Evolutionary conservation across 1,284 basidiomycete genomes (phyloP).

Genomic region (Ustilago curta): DNA sequence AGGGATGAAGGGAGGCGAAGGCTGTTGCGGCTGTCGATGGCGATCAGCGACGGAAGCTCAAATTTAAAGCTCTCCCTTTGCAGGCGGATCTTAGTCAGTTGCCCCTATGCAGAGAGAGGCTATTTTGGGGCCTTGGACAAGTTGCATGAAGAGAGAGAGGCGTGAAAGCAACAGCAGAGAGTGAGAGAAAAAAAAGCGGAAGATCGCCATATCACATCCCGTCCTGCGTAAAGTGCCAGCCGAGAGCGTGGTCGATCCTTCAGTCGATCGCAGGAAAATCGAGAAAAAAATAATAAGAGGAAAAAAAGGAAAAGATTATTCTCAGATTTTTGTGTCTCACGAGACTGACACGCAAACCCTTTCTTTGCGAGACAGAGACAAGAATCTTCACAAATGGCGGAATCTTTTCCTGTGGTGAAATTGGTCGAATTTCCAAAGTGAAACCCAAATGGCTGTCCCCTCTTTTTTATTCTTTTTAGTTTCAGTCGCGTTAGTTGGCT

Average conservation of each 20-base stretch:
- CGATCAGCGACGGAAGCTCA: constrained; percentile 7
- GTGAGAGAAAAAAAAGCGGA: no score
- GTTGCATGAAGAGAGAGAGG: no score
- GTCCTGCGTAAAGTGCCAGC: no score
- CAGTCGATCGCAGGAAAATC: no score
- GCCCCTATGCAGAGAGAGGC: no score
- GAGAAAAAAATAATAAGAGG: no score
- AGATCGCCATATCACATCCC: no score
- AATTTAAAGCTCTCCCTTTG: background rate
- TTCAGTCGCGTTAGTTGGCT: background rate
- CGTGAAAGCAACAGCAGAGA: no score
- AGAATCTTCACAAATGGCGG: constrained; percentile 6
- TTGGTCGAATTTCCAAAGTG: constrained; percentile 2
- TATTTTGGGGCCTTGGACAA: no score
- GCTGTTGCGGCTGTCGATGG: background rate
- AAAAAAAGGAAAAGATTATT: background rate
- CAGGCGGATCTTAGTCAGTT: no score
- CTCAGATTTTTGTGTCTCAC: background rate
- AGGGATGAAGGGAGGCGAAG: no score
- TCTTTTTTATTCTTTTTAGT: constrained; percentile 7
- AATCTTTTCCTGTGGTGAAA: background rate
- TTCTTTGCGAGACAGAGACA: background rate
- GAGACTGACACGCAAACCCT: background rate
- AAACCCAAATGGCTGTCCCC: constrained; percentile 10
- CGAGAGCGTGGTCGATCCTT: no score